Conservation (phyloP, 192 early-diverging fungal species). For the Coemansia sp. region DNA sequence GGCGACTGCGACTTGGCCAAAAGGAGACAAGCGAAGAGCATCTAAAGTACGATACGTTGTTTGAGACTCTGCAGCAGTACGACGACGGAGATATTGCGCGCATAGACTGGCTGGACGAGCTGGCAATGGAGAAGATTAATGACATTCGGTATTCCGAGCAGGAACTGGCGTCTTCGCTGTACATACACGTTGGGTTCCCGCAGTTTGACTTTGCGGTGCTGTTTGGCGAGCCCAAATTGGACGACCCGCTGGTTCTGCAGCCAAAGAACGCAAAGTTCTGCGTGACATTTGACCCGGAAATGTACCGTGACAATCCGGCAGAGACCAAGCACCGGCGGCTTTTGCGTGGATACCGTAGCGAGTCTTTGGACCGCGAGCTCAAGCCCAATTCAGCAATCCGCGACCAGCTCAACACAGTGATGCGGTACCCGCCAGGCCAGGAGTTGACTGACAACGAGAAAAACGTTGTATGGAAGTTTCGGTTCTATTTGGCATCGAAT, state of each 20-base stretch:
- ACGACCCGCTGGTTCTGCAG: constrained; percentile 41
- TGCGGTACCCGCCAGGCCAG: constrained; percentile 90
- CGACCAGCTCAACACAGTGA: constrained; percentile 92
- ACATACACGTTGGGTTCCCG: constrained; percentile 86
- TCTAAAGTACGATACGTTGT: constrained; percentile 68
- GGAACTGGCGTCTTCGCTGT: constrained; percentile 56
- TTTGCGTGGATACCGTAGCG: constrained; percentile 85
- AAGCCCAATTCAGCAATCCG: constrained; percentile 96
- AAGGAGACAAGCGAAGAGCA: constrained; percentile 12
- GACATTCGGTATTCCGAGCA: constrained; percentile 62
- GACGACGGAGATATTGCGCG: constrained; percentile 84
- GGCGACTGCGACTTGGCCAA: constrained; percentile 63
- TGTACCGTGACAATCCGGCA: constrained; percentile 86
- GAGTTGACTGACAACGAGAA: constrained; percentile 81
- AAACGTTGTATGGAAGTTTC: constrained; percentile 97
- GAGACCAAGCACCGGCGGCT: constrained; percentile 92
- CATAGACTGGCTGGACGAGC: constrained; percentile 90
- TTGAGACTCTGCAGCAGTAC: constrained; percentile 78
- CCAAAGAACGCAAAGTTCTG: constrained; percentile 50
- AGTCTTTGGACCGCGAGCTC: constrained; percentile 86
- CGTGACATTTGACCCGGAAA: constrained; percentile 80
- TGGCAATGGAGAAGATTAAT: constrained; percentile 86
- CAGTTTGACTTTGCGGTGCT: constrained; percentile 97
- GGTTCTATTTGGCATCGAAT: constrained; percentile 91
- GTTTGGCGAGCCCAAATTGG: constrained; percentile 68